Percentiles rank a stretch among this genome's conserved stretches.
These are phyloP conservation scores for Vanderwaltozyma yarrowii DNA, from an alignment of 805 yeast genomes.

Conservation along the genomic window DNA sequence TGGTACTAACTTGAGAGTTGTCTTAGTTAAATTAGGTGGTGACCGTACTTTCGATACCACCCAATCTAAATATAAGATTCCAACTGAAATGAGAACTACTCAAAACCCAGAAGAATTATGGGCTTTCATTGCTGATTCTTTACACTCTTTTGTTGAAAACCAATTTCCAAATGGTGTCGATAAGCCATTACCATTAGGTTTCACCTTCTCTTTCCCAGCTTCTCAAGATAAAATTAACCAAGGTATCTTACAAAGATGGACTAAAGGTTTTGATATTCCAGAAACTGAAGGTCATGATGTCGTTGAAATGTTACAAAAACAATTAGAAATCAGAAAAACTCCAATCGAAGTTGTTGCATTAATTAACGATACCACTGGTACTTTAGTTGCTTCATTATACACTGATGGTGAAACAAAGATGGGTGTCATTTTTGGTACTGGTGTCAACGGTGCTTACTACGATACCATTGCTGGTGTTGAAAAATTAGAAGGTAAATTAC, in stretches of 20 bases:
- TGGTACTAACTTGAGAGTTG: conserved; percentile 93
- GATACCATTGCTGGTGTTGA: conserved; percentile 65
- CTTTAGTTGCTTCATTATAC: conserved; percentile 90
- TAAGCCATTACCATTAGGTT: conserved; percentile 67
- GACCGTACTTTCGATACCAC: conserved; percentile 73
- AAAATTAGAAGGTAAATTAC: conserved; percentile 64
- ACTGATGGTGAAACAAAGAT: conserved; percentile 79
- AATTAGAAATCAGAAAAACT: conserved; percentile 50
- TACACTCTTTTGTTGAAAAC: conserved; percentile 58
- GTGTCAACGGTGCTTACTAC: conserved; percentile 94
- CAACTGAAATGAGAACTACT: conserved; percentile 69
- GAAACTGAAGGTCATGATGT: conserved; percentile 93
- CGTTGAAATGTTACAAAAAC: conserved; percentile 78
- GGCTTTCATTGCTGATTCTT: conserved; percentile 76
- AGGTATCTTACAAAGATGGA: conserved; percentile 92
- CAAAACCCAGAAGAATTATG: conserved; percentile 59
- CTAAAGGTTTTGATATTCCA: conserved; percentile 91
- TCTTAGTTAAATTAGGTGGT: conserved; percentile 76
- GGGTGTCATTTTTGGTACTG: conserved; percentile 97
- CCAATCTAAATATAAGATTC: conserved; percentile 79
- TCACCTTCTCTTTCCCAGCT: conserved; percentile 91
- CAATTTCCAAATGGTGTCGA: conserved; percentile 60
- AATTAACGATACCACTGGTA: conserved; percentile 96
- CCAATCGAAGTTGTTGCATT: conserved; percentile 86
- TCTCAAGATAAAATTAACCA: conserved; percentile 72